Base-by-base conservation (phyloP, 805 yeast species). In the Wickerhamiella sergipiensis region DNA sequence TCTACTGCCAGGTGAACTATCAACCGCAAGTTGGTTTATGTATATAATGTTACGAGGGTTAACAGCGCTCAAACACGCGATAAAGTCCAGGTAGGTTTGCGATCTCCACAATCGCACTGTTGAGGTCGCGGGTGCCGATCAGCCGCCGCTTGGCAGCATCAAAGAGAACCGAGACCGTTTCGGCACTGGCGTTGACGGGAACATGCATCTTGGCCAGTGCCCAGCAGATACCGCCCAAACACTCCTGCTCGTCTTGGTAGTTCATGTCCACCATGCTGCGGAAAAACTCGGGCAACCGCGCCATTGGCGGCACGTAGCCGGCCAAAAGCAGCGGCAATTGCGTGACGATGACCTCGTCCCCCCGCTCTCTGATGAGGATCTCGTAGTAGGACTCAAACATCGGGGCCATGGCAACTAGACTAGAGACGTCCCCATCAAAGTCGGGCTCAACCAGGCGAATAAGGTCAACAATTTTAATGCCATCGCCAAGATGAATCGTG, bases 81-180 rank as follows among this genome's bases (percentile, higher is more conserved):
- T 92, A 92, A 51, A 92, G 69, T 0, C 95, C 95, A 1, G 97
- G 97, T 29, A 92, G 66, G 62, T 82, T 88, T 0, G 98, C 97
- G 39, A 92, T 78, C 64, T 90, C 95, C 5, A 85, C 75, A 3
- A 88, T 78, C 51, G 78, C 81, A 13, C 70, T 61, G 4, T 65
- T 56, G 38, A 87, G 58, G 2, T 60, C 61, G 13, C 69, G 69
- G 0, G 94, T 77, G 0, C 89, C 95, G 13, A 87, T 62, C 24
- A 87, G 76, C 45, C 79, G 67, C 53, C 71, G 71, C 55, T 81
- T 80, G 6, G 86, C 62, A 21, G 76, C 65, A 0, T 95, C 95
- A 55, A 87, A 81, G 1, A 89, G 57, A 0, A 70, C 62, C 39
- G 49, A 53, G 10, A 64, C 59, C 6, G 57, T 56, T 31, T 54